These are phyloP conservation scores for Aspergillaceae sp. DNA, from an alignment of 2,329 filamentous ascomycete genomes.

Conservation along the genomic window DNA sequence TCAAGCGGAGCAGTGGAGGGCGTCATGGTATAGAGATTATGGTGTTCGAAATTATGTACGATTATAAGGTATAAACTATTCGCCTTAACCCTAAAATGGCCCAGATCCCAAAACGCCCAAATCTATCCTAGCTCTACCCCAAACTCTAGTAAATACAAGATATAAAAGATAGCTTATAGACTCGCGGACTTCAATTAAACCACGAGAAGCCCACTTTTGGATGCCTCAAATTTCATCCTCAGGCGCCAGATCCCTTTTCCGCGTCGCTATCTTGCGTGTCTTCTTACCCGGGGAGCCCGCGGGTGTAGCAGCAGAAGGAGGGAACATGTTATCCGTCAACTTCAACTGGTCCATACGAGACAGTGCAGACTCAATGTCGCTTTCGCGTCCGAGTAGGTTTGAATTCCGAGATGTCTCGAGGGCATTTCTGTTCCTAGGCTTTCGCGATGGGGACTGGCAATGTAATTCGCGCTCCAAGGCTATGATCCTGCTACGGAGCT, in stretches of 20 bases:
- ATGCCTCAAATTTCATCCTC: conserved; percentile 27
- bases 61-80: too few relatives aligned
- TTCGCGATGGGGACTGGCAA: conserved; percentile 50
- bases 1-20: too few relatives aligned
- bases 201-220: background rate
- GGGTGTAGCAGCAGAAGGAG: conserved; percentile 13
- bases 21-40: too few relatives aligned
- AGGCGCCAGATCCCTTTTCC: conserved; percentile 41
- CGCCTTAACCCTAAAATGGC: too few relatives aligned
- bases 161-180: too few relatives aligned
- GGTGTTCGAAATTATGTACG: too few relatives aligned
- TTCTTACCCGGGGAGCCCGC: conserved; percentile 28
- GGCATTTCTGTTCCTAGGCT: conserved; percentile 27
- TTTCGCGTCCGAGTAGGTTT: conserved; percentile 28
- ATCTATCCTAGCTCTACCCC: too few relatives aligned
- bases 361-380: conserved; percentile 32
- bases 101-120: too few relatives aligned
- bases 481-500: conserved; percentile 56
- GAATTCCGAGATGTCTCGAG: conserved; percentile 18
- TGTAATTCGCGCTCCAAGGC: conserved; percentile 58
- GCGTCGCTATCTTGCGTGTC: conserved; percentile 36
- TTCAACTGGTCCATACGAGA: conserved; percentile 33
- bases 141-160: too few relatives aligned
- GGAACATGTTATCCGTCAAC: conserved; percentile 27
- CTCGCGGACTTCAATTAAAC: too few relatives aligned